Conservation (phyloP, 1,284 basidiomycete genomes). For the Cystobasidium sp. region DNA sequence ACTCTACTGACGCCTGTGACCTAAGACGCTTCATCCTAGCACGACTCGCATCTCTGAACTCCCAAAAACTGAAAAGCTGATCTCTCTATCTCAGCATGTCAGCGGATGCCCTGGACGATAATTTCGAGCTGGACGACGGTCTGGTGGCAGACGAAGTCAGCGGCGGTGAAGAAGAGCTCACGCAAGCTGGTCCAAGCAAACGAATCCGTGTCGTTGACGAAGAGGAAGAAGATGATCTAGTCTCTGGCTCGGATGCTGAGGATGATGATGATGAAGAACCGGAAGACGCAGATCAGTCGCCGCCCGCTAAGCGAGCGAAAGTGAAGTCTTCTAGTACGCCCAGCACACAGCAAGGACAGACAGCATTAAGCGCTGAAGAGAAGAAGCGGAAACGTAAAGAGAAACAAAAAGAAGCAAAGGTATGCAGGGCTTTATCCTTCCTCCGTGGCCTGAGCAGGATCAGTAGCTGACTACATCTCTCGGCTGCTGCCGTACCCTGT, state of each 20-base stretch:
- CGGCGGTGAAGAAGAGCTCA: conserved; percentile 27
- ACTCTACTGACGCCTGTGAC: not conserved
- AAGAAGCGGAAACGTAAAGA: conserved; percentile 42
- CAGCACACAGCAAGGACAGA: not conserved
- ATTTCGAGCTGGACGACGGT: conserved; percentile 39
- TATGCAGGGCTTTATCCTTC: not conserved
- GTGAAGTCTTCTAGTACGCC: not conserved
- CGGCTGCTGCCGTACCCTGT: too few relatives aligned
- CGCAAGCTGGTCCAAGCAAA: conserved; percentile 14
- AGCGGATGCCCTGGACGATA: conserved; percentile 41
- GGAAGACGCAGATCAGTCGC: conserved; percentile 14
- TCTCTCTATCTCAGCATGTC: conserved; percentile 8
- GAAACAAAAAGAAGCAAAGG: conserved; percentile 42
- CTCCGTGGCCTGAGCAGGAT: too few relatives aligned
- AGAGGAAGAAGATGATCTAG: conserved; percentile 22
- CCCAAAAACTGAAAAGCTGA: not conserved
- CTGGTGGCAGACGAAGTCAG: conserved; percentile 27
- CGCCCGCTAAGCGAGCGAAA: conserved; percentile 14
- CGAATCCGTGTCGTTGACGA: conserved; percentile 10
- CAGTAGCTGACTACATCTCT: too few relatives aligned
- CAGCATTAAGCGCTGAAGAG: conserved; percentile 26
- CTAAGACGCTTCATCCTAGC: not conserved
- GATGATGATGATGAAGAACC: conserved; percentile 12
- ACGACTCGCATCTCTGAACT: too few relatives aligned
- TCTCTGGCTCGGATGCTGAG: conserved; percentile 23